Percentiles rank a stretch among this genome's conserved stretches.
Conservation (phyloP, 495 filamentous ascomycete species). For the Penicillium mononematosum region DNA sequence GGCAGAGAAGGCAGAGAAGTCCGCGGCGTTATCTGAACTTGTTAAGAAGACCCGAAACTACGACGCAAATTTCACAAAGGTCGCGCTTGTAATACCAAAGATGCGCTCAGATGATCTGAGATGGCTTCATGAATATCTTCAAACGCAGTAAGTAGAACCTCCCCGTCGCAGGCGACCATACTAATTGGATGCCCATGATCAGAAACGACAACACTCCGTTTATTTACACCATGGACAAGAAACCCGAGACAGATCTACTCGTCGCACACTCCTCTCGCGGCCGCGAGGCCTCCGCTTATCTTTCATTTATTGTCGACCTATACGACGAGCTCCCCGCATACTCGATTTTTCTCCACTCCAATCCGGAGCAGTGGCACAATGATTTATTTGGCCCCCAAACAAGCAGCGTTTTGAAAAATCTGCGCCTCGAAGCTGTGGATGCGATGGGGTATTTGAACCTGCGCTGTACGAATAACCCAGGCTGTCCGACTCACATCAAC, state of each 20-base stretch:
- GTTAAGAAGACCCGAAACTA: neutral
- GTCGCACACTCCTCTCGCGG: conserved; percentile 34
- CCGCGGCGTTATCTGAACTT: neutral
- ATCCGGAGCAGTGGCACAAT: conserved; percentile 45
- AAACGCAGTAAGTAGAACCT: neutral
- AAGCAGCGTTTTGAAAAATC: conserved; percentile 24
- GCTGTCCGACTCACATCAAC: conserved; percentile 35
- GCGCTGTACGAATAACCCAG: conserved; percentile 41
- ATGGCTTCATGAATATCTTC: conserved; percentile 5
- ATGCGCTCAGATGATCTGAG: conserved; percentile 7
- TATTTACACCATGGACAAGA: conserved; percentile 36
- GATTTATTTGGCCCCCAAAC: conserved; percentile 41
- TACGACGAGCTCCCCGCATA: conserved; percentile 40
- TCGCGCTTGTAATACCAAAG: conserved; percentile 2
- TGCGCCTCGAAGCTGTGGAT: conserved; percentile 40
- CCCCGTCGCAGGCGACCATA: no score
- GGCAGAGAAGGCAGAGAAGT: neutral
- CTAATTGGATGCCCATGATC: neutral
- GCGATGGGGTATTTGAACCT: conserved; percentile 42
- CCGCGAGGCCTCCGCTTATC: conserved; percentile 42
- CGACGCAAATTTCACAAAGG: neutral
- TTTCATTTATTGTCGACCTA: conserved; percentile 41
- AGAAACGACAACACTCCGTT: conserved; percentile 33
- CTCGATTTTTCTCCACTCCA: conserved; percentile 43
- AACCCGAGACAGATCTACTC: conserved; percentile 33